Base-by-base conservation (phyloP, 495 filamentous ascomycete genomes). In the Penicillium antarcticum region DNA sequence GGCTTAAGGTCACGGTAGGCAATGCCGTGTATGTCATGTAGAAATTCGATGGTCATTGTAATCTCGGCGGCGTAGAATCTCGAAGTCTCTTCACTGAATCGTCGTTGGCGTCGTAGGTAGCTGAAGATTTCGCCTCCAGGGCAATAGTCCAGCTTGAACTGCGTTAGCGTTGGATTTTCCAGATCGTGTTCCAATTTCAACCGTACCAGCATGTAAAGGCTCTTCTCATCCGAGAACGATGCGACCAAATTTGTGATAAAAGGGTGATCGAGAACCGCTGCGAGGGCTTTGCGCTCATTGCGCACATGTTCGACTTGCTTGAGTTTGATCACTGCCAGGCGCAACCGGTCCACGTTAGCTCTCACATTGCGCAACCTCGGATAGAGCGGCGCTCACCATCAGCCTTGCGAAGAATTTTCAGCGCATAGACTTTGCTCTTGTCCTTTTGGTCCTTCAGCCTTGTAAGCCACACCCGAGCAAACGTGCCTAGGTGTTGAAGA, bases 271-370 rank as follows among this genome's bases (percentile, higher is more conserved):
- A 89, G 82, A 26, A 97, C 92, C 48, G 89, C 87, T 52, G 87
- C 83, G 5, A 98, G 84, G 14, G 95, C 87, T 55, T 82, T 83
- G 32, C 94, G 85, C 74, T 98, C 94, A 68, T 96, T 94, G 57
- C 89, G 87, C 51, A 97, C 91, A 76, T 97, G 94, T 72, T 97
- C 94, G 57, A 97, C 86, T 72, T 98, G 94, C 79, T 98, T 97
- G 55, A 97, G 76, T 57, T 89, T 89, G 73, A 98, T 92, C 51
- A 97, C 91, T 89, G 70, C 36, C 48, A 23, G 41, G 26, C 31
- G 26, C 34, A 47, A 52, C 42, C 45, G 12, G 18, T 45, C 53
- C 23, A 45, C 35, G 26, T 56, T 48, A 56, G 58, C 41, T 40
- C 8, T 14, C 14, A 37, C 42, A 29, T 26, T 14, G 35, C 34